Conservation (phyloP, 2,329 filamentous ascomycete genomes). For the Exophiala spinifera region DNA sequence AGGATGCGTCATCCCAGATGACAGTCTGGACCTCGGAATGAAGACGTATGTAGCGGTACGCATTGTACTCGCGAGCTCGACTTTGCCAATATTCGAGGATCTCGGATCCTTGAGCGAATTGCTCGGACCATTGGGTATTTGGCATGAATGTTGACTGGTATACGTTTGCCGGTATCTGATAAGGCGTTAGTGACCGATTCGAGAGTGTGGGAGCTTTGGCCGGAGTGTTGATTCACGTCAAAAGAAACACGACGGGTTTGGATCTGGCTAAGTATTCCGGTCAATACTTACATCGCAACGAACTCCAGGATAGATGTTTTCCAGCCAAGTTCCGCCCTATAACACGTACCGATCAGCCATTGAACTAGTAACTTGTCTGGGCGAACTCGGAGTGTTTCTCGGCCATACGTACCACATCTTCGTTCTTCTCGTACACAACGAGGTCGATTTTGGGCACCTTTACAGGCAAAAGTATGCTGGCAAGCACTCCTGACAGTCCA, state of each 20-base stretch:
- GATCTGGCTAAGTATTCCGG: too few relatives aligned
- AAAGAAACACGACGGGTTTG: too few relatives aligned
- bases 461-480: slow-evolving; percentile 39
- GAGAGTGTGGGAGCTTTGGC: too few relatives aligned
- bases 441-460: slow-evolving; percentile 34
- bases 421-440: slow-evolving; percentile 24
- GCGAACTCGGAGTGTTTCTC: too few relatives aligned
- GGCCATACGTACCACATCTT: slow-evolving; percentile 17
- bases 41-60: slow-evolving; percentile 58
- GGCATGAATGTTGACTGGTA: slow-evolving; percentile 30
- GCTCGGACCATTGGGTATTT: slow-evolving; percentile 27
- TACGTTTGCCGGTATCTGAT: slow-evolving; percentile 22
- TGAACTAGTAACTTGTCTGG: background rate
- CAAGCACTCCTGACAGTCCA: slow-evolving; percentile 40
- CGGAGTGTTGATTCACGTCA: too few relatives aligned
- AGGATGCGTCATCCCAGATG: slow-evolving; percentile 50
- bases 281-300: slow-evolving; percentile 20
- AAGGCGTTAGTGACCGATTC: too few relatives aligned
- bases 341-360: background rate
- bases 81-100: slow-evolving; percentile 28
- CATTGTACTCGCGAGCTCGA: slow-evolving; percentile 29
- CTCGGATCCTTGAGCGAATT: slow-evolving; percentile 25
- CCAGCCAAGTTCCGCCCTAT: slow-evolving; percentile 36
- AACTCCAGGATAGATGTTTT: slow-evolving; percentile 34
- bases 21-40: slow-evolving; percentile 53